Evolutionary conservation across 2,329 filamentous ascomycete species (phyloP), one percentile per base, ranked within the genome.

Genomic region (Diaporthe sp.): DNA sequence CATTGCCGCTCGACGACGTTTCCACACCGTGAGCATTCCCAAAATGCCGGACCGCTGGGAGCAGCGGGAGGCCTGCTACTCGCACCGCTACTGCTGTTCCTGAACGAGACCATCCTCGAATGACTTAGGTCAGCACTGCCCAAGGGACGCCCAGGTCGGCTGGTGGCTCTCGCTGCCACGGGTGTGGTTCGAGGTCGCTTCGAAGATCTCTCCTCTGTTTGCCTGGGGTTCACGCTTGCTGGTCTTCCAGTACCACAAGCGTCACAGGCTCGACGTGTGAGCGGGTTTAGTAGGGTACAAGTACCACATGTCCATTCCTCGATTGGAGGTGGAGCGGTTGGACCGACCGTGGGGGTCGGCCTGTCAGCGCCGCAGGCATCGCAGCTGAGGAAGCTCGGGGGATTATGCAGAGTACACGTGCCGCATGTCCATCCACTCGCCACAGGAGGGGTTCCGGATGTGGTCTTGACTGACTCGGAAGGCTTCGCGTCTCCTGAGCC

Each of bases 321-420:
- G 62, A 79, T 71, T 57, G 75, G 67, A 31, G 70, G 22, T 46
- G 75, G 67, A 37, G 68, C 60, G 71, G 44, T 46, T 74, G n/a
- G 19, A 31, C 39, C 39, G 28, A 22, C 25, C 5, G 42, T 46
- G n/a, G 82, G 79, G 31, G 79, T 81, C 15, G 82, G 80, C 72
- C 87, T 84, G 79, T 89, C 85, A 13, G 81, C 82, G 13, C 86
- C 87, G 78, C 91, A 93, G 7, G 88, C 90, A 77, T 90, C 90
- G 79, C 91, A 93, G 78, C 84, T 87, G 37, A 90, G 82, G 77
- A 84, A 90, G n/a, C 78, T 82, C 12, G 81, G 75, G 1, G 87
- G 87, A 78, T 93, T 93, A 74, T 87, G 85, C 31, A 92, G 82
- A 0, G 91, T 93, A 79, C 91, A 93, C 17, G 86, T 81, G 28